phyloP scores from a whole-genome alignment of 1,284 basidiomycete species.

The Abortiporus biennis region DNA sequence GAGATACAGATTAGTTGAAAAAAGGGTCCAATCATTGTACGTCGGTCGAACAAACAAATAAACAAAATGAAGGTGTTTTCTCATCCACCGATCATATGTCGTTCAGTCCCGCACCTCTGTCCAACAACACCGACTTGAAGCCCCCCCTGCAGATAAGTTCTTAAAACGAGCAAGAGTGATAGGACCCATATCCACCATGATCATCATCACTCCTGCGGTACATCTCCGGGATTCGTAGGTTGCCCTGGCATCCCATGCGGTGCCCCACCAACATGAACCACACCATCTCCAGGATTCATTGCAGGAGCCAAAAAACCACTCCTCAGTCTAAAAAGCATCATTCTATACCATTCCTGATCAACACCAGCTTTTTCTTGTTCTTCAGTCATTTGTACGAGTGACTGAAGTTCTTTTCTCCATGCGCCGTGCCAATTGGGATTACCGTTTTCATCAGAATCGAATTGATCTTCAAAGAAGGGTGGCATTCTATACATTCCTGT shows the following conservation, averaged over 20 bases:
- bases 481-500: conserved; percentile 52
- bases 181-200: no score
- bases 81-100: no score
- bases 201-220: no score
- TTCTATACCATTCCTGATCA: conserved; percentile 75
- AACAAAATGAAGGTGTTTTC: no score
- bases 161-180: no score
- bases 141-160: no score
- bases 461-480: conserved; percentile 54
- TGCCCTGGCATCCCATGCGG: conserved; percentile 18
- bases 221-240: conserved; percentile 20
- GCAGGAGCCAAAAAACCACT: conserved; percentile 60
- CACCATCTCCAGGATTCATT: conserved; percentile 45
- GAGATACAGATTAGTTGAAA: no score
- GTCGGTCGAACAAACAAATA: no score
- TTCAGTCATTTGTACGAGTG: conserved; percentile 61
- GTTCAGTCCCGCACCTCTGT: no score
- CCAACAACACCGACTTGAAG: no score
- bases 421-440: conserved; percentile 72
- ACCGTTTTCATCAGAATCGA: conserved; percentile 71
- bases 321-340: conserved; percentile 72
- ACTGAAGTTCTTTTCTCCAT: conserved; percentile 71
- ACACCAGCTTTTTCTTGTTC: conserved; percentile 76
- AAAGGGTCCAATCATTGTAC: no score
- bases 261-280: conserved; percentile 39